phyloP scores from a whole-genome alignment of 2,329 filamentous ascomycete genomes.

The Venturia nashicola region DNA sequence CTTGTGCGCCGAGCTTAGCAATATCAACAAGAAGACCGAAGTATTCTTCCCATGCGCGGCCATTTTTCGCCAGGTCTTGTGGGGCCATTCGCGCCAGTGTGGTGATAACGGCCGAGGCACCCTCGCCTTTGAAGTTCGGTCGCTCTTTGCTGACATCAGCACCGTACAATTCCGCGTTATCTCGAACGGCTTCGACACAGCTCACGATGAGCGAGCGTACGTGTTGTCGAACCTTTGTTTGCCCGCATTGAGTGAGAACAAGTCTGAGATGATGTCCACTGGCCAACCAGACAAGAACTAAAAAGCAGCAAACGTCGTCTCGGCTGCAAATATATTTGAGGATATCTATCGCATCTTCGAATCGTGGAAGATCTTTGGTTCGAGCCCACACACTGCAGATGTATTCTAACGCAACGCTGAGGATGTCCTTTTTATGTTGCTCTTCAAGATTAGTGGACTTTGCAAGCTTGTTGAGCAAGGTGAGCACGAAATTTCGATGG shows the following conservation, averaged over 20 bases:
- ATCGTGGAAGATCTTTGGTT: constrained; percentile 6
- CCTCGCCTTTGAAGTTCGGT: background rate
- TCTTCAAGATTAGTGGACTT: background rate
- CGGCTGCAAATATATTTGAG: background rate
- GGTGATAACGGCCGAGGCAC: constrained; percentile 3
- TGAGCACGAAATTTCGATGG: background rate
- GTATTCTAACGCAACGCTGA: background rate
- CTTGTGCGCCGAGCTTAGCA: constrained; percentile 3
- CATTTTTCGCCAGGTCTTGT: constrained; percentile 5
- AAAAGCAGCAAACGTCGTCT: background rate
- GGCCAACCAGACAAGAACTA: constrained; percentile 1
- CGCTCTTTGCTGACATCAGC: constrained; percentile 2
- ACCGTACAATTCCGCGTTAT: constrained; percentile 1
- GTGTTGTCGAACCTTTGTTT: constrained; percentile 7
- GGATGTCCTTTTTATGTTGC: background rate
- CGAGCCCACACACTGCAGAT: constrained; percentile 4
- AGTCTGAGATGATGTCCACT: background rate
- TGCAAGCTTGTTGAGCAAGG: background rate
- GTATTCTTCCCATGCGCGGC: constrained; percentile 10
- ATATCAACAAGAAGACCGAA: constrained; percentile 10
- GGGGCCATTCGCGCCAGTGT: background rate
- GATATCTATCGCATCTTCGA: background rate
- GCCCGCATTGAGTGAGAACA: constrained; percentile 1
- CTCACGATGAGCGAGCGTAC: constrained; percentile 2
- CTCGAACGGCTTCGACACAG: background rate